A percentile compares a stretch with the other conserved stretches of the same genome.
Evolutionary conservation across 306 rosid genomes (phyloP).

Genomic region (Cyclanthera cordifolia): DNA sequence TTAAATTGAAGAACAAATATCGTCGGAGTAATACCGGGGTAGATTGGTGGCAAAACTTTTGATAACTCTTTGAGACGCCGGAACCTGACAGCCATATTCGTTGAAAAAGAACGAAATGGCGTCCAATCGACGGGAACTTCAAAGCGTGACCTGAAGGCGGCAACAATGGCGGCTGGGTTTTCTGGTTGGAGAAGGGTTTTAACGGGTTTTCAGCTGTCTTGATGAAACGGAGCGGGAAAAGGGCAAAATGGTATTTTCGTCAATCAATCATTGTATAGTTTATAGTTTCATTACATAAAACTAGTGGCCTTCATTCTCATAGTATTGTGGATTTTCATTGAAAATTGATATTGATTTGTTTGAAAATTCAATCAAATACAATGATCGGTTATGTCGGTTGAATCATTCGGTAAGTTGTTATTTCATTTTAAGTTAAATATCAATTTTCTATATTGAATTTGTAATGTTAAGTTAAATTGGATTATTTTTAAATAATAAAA

Average conservation of each 20-base stretch:
- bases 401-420: too few relatives aligned
- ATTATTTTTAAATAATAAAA: too few relatives aligned
- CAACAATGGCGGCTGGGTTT: background rate
- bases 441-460: too few relatives aligned
- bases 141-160: background rate
- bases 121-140: background rate
- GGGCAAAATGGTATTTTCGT: background rate
- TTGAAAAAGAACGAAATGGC: background rate
- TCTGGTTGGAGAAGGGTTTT: background rate
- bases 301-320: too few relatives aligned
- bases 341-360: too few relatives aligned
- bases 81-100: conserved; percentile 4
- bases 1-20: background rate
- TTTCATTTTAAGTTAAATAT: too few relatives aligned
- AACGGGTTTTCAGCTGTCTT: background rate
- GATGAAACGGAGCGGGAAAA: background rate
- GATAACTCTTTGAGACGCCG: conserved; percentile 10
- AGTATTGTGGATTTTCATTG: too few relatives aligned
- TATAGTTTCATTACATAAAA: too few relatives aligned
- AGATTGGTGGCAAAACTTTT: background rate
- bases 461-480: too few relatives aligned
- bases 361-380: too few relatives aligned
- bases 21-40: conserved; percentile 1
- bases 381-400: too few relatives aligned
- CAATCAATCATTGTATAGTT: too few relatives aligned